These are phyloP conservation scores for Sclerotinia minor DNA, from an alignment of 2,329 filamentous ascomycete genomes.

Conservation along the genomic window DNA sequence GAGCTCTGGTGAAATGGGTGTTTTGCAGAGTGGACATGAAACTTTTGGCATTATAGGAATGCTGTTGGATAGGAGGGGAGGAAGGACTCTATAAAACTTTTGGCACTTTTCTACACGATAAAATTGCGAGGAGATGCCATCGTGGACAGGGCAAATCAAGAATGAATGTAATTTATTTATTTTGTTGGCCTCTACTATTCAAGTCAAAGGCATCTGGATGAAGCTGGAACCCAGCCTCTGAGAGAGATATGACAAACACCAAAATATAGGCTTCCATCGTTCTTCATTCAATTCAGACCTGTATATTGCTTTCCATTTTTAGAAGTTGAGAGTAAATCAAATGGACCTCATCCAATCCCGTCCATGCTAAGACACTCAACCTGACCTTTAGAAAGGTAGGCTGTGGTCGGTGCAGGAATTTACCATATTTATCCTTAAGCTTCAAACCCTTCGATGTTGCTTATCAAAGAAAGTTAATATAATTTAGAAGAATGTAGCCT, in stretches of 20 bases:
- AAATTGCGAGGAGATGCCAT: neutral
- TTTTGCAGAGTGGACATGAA: neutral
- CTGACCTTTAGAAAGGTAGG: no score
- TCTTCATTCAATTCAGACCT: neutral
- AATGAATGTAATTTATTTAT: neutral
- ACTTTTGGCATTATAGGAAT: no score
- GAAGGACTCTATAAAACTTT: neutral
- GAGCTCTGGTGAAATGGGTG: neutral
- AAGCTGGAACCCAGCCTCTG: no score
- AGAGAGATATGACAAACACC: no score
- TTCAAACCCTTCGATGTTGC: neutral
- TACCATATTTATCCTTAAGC: neutral
- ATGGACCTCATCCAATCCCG: neutral
- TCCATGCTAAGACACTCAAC: neutral
- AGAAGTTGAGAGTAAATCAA: neutral
- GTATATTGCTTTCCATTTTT: neutral
- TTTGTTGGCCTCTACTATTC: neutral
- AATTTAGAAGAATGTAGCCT: conserved; percentile 54
- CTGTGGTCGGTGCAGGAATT: no score
- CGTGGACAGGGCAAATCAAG: neutral
- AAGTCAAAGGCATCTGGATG: neutral
- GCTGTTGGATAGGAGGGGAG: neutral
- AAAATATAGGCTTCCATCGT: no score
- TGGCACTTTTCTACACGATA: neutral
- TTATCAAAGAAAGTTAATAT: neutral